Evolutionary conservation across 805 yeast species (phyloP), one percentile per base, ranked within the genome.

Genomic region (Cyberlindnera sargentensis): DNA sequence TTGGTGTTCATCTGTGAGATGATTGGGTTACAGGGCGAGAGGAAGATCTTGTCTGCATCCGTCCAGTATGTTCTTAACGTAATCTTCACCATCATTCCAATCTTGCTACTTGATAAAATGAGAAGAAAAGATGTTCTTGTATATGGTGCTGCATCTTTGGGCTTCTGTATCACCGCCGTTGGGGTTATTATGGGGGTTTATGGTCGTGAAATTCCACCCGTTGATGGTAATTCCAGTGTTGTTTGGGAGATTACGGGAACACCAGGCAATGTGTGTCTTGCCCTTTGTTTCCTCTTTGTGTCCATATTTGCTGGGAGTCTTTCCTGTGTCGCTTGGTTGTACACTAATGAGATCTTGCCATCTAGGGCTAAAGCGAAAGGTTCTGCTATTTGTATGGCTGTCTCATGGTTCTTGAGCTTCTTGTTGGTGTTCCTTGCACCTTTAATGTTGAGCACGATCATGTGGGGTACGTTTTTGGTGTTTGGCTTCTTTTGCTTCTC

Each of bases 331-430:
- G 67, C 77, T 31, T 70, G 74, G 75, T 55, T 76, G 23, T 76
- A 73, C 51, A 66, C 75, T 4, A 67, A 70, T 40, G 82, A 77
- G 49, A 57, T 75, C 4, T 67, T 77, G 36, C 75, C 76, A 0
- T 57, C 58, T 1, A 58, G 60, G 27, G 69, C 73, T 1, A 69
- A 75, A 47, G 60, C 72, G 0, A 73, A 71, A 48, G 78, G 78
- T 0, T 57, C 70, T 26, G 63, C 77, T 0, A 47, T 74, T 4
- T 68, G 75, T 37, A 68, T 72, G 70, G 57, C 71, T 26, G 55
- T 65, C 10, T 71, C 75, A 3, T 75, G 78, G 79, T 47, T 61
- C 2, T 45, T 67, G 6, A 67, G 63, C 47, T 67, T 67, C 23
- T 30, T 53, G 1, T 53, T 71, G 41, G 67, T 71, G 0, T 59